These are phyloP conservation scores for Lachancea sp. DNA, from an alignment of 805 yeast genomes.

Conservation along the genomic window DNA sequence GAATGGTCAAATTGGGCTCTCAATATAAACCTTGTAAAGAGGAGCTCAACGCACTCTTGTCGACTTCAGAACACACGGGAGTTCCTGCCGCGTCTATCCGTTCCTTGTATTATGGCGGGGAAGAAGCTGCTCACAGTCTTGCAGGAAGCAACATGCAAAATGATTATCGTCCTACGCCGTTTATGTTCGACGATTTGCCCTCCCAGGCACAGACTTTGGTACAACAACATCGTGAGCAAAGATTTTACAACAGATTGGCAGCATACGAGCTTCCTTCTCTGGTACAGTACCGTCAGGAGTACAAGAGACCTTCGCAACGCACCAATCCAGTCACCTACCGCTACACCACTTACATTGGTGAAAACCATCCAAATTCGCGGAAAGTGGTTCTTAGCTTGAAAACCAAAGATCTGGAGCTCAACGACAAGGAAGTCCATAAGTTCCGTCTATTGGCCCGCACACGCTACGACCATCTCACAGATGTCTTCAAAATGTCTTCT, in stretches of 20 bases:
- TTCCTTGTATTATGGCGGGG: constrained; percentile 37
- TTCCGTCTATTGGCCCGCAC: constrained; percentile 72
- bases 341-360: constrained; percentile 71
- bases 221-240: constrained; percentile 64
- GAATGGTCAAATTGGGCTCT: constrained; percentile 50
- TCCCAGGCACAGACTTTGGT: constrained; percentile 65
- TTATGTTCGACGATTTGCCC: constrained; percentile 59
- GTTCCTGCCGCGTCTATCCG: constrained; percentile 31
- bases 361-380: constrained; percentile 48
- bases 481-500: constrained; percentile 57
- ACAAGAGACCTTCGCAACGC: constrained; percentile 41
- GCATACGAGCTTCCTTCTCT: constrained; percentile 90
- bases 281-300: constrained; percentile 66
- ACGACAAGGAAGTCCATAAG: constrained; percentile 55
- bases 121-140: constrained; percentile 36
- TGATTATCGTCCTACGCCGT: constrained; percentile 37
- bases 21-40: constrained; percentile 43
- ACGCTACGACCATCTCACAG: constrained; percentile 59
- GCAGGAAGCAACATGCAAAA: constrained; percentile 35
- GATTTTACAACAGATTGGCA: constrained; percentile 72
- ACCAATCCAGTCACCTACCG: constrained; percentile 57
- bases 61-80: constrained; percentile 41
- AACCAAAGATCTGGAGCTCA: constrained; percentile 48
- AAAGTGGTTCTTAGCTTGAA: constrained; percentile 58
- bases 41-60: constrained; percentile 51